Evolutionary conservation across 2,329 filamentous ascomycete genomes (phyloP), one percentile per base, ranked within the genome.

Genomic region (Biscogniauxia mediterranea): DNA sequence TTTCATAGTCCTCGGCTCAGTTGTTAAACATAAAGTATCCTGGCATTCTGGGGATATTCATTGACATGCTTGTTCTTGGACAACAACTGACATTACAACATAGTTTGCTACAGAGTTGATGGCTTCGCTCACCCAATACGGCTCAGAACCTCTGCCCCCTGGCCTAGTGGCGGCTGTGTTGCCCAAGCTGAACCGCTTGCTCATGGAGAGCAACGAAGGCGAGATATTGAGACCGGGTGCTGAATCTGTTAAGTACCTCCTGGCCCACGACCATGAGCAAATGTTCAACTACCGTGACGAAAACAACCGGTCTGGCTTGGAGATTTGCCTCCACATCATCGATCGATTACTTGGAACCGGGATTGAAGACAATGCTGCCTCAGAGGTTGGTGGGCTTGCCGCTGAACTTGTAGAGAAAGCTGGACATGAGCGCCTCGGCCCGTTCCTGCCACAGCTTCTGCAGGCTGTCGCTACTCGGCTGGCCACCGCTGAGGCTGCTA

Each of bases 361-460:
- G 1, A 89, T 98, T n/a, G 91, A 96, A 70, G 95, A 99, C 71
- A 92, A 94, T 70, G 91, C 93, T 19, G 95, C 94, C 5, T 92
- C 93, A n/a, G 94, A 99, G 78, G 93, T 99, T 52, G 95, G 95
- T 68, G 92, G 93, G 17, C 85, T 99, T 66, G 95, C 95, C 4
- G 94, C 94, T 1, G 93, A 97, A 76, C 82, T 99, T 26, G 95
- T 99, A 0, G 94, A 98, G 77, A 97, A 95, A 77, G 95, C 94
- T 56, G 95, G 95, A 11, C 89, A 93, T 46, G 93, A 97, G 73
- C 87, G 91, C 58, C 86, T 99, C 11, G 95, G 95, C 0, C 93
- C 93, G 11, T 97, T 92, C 74, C 83, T 99, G 25, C 88, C 91
- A 50, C 92, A 96, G 74, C 86, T 99, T 21, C 84, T 99, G 3